Evolutionary conservation across 768 basidiomycete genomes (phyloP).

Genomic region (Porpolomopsis calyptriformis): DNA sequence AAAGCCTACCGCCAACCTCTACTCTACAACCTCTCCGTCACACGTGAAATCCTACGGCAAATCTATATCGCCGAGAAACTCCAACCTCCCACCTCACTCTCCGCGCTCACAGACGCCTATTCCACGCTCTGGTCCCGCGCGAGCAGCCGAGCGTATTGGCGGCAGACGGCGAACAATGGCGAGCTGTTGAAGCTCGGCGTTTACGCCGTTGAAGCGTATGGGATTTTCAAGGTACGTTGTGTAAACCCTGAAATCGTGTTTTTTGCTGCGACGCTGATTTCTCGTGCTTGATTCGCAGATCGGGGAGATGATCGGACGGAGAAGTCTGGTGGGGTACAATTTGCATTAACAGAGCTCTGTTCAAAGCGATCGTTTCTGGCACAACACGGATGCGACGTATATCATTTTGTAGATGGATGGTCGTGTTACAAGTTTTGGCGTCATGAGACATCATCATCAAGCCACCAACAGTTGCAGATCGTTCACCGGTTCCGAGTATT

Average conservation of each 20-base stretch:
- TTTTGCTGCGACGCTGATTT: neutral
- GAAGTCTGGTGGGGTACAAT: conserved; percentile 72
- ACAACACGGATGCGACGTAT: too few species aligned
- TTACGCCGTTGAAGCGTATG: conserved; percentile 80
- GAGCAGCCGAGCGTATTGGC: conserved; percentile 48
- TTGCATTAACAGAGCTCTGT: too few species aligned
- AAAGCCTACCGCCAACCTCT: conserved; percentile 67
- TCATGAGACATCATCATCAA: too few species aligned
- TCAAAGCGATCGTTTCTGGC: too few species aligned
- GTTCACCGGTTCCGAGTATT: too few species aligned
- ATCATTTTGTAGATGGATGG: too few species aligned
- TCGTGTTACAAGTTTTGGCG: too few species aligned
- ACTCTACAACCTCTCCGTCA: conserved; percentile 67
- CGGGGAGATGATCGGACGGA: conserved; percentile 80
- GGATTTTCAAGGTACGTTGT: conserved; percentile 68
- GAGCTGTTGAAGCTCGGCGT: conserved; percentile 58
- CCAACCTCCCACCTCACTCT: conserved; percentile 52
- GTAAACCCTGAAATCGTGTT: neutral
- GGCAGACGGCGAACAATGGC: conserved; percentile 47
- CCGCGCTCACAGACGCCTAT: conserved; percentile 49
- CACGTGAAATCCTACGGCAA: conserved; percentile 65
- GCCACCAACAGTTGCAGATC: too few species aligned
- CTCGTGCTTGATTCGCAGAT: conserved; percentile 33
- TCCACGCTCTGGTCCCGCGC: conserved; percentile 54
- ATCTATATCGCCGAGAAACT: conserved; percentile 65